These are phyloP conservation scores for Cyberlindnera samutprakarnensis DNA, from an alignment of 805 yeast genomes.

Conservation along the genomic window DNA sequence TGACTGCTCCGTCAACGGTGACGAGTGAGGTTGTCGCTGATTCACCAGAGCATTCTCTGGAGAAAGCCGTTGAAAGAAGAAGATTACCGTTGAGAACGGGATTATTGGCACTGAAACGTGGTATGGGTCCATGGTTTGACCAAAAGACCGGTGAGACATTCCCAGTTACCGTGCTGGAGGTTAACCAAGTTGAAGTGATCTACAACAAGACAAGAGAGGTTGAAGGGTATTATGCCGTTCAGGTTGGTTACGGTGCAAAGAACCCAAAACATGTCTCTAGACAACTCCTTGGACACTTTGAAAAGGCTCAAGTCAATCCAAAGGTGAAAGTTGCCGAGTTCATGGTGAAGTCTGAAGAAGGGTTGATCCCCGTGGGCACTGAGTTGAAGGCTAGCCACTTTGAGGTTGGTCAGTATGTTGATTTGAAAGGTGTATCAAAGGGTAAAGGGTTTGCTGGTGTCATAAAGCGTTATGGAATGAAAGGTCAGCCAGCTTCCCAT, in stretches of 20 bases:
- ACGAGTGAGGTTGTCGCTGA: constrained; percentile 30
- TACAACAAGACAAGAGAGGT: constrained; percentile 59
- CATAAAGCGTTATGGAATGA: constrained; percentile 89
- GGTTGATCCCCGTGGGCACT: constrained; percentile 71
- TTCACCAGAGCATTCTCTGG: constrained; percentile 57
- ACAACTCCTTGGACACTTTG: constrained; percentile 66
- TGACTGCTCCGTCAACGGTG: constrained; percentile 29
- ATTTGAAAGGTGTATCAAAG: constrained; percentile 68
- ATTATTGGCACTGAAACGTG: constrained; percentile 72
- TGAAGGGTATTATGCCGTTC: constrained; percentile 81
- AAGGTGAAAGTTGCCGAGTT: constrained; percentile 72
- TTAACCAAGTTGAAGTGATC: constrained; percentile 83
- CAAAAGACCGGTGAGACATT: constrained; percentile 54
- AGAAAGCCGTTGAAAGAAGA: constrained; percentile 62
- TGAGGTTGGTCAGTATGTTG: constrained; percentile 76
- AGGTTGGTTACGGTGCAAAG: constrained; percentile 76
- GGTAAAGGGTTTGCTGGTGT: constrained; percentile 99
- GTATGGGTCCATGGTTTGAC: constrained; percentile 83
- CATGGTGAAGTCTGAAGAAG: constrained; percentile 58
- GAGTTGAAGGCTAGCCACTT: constrained; percentile 79
- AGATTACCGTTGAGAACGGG: constrained; percentile 77
- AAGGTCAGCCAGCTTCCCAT: constrained; percentile 87
- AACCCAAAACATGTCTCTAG: constrained; percentile 54
- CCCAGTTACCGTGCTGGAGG: constrained; percentile 84
- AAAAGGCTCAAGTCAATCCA: constrained; percentile 77